Percentiles rank a stretch among this genome's conserved stretches.
Evolutionary conservation across 2,329 filamentous ascomycete species (phyloP).

Genomic region (Dothideomycetidae sp.): DNA sequence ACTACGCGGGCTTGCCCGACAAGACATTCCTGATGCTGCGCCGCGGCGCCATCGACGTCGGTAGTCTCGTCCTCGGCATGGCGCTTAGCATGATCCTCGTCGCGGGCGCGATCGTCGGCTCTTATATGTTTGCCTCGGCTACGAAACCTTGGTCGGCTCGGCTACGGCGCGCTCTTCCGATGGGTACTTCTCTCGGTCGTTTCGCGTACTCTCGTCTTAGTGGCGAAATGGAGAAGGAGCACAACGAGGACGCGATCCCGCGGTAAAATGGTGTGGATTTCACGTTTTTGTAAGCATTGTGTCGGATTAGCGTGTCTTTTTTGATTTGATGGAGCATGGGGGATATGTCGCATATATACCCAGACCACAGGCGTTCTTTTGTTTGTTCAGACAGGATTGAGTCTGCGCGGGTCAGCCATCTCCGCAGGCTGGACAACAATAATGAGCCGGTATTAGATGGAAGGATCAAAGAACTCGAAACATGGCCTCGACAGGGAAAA

Average conservation of each 20-base stretch:
- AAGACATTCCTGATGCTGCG: not conserved
- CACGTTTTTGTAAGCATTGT: too few species aligned
- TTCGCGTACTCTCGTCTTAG: not conserved
- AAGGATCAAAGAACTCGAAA: too few species aligned
- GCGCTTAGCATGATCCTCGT: not conserved
- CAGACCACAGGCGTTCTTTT: too few species aligned
- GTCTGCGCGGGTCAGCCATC: too few species aligned
- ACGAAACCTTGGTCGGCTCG: not conserved
- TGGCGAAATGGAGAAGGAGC: not conserved
- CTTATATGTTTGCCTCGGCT: not conserved
- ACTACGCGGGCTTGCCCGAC: slow-evolving; percentile 17
- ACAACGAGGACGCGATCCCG: not conserved
- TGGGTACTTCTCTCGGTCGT: not conserved
- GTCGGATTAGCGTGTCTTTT: too few species aligned
- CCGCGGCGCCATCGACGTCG: not conserved
- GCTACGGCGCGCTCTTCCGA: not conserved
- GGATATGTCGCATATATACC: too few species aligned
- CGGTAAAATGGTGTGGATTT: not conserved
- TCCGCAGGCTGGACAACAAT: too few species aligned
- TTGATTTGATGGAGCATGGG: too few species aligned
- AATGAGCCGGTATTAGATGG: too few species aligned
- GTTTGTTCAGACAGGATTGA: too few species aligned
- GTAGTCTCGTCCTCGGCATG: slow-evolving; percentile 5
- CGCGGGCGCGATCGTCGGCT: not conserved
- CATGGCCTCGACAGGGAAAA: too few species aligned